Evolutionary conservation across 2,329 filamentous ascomycete species (phyloP).

Genomic region (Epichloe aotearoae): DNA sequence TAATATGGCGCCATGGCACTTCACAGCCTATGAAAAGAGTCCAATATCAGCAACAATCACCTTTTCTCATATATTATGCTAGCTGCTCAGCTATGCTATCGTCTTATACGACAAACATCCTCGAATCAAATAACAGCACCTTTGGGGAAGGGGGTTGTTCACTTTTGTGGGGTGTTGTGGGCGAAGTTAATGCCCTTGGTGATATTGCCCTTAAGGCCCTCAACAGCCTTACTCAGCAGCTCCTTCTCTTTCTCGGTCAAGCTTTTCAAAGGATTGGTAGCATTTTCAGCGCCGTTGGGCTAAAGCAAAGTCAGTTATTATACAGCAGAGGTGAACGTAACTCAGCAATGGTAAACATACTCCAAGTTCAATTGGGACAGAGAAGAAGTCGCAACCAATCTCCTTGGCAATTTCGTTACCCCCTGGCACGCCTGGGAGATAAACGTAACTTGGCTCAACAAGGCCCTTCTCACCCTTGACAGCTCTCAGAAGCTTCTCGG

Average conservation of each 20-base stretch:
- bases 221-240: conserved; percentile 61
- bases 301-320: conserved; percentile 27
- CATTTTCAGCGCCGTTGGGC: conserved; percentile 78
- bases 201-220: conserved; percentile 84
- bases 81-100: conserved; percentile 23
- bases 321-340: conserved; percentile 4
- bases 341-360: conserved; percentile 42
- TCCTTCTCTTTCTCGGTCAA: conserved; percentile 82
- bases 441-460: conserved; percentile 89
- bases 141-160: conserved; percentile 29
- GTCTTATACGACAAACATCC: conserved; percentile 14
- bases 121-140: conserved; percentile 16
- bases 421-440: conserved; percentile 84
- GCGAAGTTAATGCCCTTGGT: conserved; percentile 85
- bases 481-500: conserved; percentile 87
- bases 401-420: conserved; percentile 76
- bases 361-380: conserved; percentile 87
- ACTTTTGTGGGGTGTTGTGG: conserved; percentile 80
- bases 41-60: conserved; percentile 23
- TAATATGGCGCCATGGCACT: conserved; percentile 10
- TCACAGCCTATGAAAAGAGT: conserved; percentile 25
- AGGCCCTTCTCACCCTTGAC: conserved; percentile 81
- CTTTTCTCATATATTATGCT: conserved; percentile 23
- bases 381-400: conserved; percentile 86
- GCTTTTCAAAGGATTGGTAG: conserved; percentile 60